phyloP scores from a whole-genome alignment of 2,329 filamentous ascomycete genomes.

The Colletotrichum ledebouriae region DNA sequence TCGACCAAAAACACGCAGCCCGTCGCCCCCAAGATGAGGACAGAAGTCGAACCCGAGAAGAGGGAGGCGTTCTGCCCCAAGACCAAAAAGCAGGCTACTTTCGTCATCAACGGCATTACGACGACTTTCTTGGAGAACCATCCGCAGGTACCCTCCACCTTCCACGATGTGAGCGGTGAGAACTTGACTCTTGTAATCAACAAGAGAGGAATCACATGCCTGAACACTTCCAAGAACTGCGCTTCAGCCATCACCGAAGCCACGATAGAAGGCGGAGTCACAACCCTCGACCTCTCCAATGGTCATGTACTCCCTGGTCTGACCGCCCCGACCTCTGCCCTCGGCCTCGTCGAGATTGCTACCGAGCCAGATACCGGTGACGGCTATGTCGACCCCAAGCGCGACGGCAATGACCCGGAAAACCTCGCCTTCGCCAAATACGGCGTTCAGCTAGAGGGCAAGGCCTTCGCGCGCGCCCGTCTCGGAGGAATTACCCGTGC shows the following conservation, averaged over 20 bases:
- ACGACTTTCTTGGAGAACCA: slow-evolving; percentile 51
- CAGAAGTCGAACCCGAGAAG: slow-evolving; percentile 43
- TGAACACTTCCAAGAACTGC: slow-evolving; percentile 43
- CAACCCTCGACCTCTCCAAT: slow-evolving; percentile 55
- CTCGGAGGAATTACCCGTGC: slow-evolving; percentile 60
- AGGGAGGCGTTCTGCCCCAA: slow-evolving; percentile 47
- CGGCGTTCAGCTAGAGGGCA: slow-evolving; percentile 56
- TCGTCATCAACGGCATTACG: slow-evolving; percentile 55
- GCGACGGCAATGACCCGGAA: slow-evolving; percentile 46
- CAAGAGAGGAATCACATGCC: slow-evolving; percentile 57
- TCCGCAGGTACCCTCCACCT: slow-evolving; percentile 28
- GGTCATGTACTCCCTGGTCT: slow-evolving; percentile 64
- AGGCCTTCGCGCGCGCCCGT: slow-evolving; percentile 56
- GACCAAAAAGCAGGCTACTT: slow-evolving; percentile 44
- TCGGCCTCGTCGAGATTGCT: slow-evolving; percentile 65
- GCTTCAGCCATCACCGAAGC: slow-evolving; percentile 42
- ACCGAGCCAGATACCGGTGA: slow-evolving; percentile 60
- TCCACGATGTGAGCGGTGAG: slow-evolving; percentile 25
- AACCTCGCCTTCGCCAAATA: slow-evolving; percentile 56
- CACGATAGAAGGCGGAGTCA: slow-evolving; percentile 49
- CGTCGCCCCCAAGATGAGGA: slow-evolving; percentile 45
- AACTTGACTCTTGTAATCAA: slow-evolving; percentile 56
- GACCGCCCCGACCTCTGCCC: slow-evolving; percentile 60
- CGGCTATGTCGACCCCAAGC: slow-evolving; percentile 53
- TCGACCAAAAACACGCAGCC: not conserved